These are phyloP conservation scores for Sherardia arvensis DNA, from an alignment of 257 asterid genomes.

Conservation along the genomic window DNA sequence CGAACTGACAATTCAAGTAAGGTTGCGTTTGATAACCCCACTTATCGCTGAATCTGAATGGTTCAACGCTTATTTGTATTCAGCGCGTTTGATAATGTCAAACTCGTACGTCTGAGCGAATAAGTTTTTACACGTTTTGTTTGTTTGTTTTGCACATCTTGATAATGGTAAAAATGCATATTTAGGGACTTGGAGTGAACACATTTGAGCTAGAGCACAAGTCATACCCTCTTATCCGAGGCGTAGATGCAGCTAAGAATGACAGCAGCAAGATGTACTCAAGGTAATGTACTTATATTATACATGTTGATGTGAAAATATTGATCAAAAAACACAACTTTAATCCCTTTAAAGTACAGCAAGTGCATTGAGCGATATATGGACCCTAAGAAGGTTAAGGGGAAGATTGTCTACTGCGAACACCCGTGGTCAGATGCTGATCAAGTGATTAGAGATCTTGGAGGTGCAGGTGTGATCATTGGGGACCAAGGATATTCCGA, in stretches of 20 bases:
- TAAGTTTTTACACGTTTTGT: conserved; percentile 19
- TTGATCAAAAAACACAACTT: not conserved
- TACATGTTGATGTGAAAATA: not conserved
- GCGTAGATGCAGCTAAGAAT: conserved; percentile 56
- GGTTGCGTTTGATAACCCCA: too few species aligned
- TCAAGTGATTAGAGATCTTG: conserved; percentile 59
- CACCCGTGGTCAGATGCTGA: conserved; percentile 55
- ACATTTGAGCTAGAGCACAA: conserved; percentile 47
- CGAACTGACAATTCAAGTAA: conserved; percentile 49
- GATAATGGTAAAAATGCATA: too few species aligned
- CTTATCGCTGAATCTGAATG: too few species aligned
- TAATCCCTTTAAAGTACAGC: conserved; percentile 13
- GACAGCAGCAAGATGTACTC: conserved; percentile 38
- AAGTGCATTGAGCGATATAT: conserved; percentile 58
- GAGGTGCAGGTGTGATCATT: conserved; percentile 61
- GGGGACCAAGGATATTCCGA: conserved; percentile 52
- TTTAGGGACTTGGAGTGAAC: conserved; percentile 75
- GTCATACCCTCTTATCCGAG: conserved; percentile 57
- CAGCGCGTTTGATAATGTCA: too few species aligned
- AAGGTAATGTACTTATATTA: conserved; percentile 21
- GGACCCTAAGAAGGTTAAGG: conserved; percentile 80
- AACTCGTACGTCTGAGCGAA: too few species aligned
- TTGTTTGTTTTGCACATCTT: too few species aligned
- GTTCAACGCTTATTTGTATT: too few species aligned
- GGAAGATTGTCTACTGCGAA: conserved; percentile 66